Base-by-base conservation (phyloP, 352 stramenopile species). In the Phytophthora fragariaefolia region DNA sequence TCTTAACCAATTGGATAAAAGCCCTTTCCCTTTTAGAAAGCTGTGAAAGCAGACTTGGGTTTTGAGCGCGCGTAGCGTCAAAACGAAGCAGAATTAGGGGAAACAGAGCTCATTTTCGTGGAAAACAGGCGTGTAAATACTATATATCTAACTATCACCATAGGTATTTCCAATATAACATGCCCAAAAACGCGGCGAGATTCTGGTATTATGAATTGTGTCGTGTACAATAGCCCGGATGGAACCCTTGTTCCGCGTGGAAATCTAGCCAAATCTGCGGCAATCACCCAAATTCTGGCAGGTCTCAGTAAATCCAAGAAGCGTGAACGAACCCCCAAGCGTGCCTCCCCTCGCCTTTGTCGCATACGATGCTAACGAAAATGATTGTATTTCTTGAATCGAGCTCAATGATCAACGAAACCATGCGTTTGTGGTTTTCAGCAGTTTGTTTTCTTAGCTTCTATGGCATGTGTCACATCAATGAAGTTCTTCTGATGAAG, bases 381-480 rank as follows among this genome's bases (percentile, higher is more conserved):
- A 34, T 48, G 6, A 54, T 58, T 12, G 34, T 34, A 4, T 69
- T 49, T 22, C 15, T 69, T 0, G 26, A 63, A 54, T 40, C 62
- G 15, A 38, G 55, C 17, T 38, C 43, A 0, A 58, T 58, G 15
- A 66, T 68, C 24, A 73, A 69, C 38, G 26, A 62, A 36, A 72
- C 63, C 1, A 69, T 64, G 56, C 27, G 61, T 1, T 0, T 63
- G 2, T 75, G 61, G 57, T 56, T 72, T 17, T 58, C 52, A 28
- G 57, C 45, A 1, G 52, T 69, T 0, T 54, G 45, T 22, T 36
- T 22, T 6, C 46, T 58, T 0, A 54, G 52, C 18, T 77, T 71
- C 58, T 74, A 77, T 22, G 42, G 59, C 7, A 77, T 74, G 64
- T 77, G 59, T n/a, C 55, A 60, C 2, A 71, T 74, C 32, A 58